Evolutionary conservation across 2,329 filamentous ascomycete genomes (phyloP).

Genomic region (Colletotrichum sansevieriae): DNA sequence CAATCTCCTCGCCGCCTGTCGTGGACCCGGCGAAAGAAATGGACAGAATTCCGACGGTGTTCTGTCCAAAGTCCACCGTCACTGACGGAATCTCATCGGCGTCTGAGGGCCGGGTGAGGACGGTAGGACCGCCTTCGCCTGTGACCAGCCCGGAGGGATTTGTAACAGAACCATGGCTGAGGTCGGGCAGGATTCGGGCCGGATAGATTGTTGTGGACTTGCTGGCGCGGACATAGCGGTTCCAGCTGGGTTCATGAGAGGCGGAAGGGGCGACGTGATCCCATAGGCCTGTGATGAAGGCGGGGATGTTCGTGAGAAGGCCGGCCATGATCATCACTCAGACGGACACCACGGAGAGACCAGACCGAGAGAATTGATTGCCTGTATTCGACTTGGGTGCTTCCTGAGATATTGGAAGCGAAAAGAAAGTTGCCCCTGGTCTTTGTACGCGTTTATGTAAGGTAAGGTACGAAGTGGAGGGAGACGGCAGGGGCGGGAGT

Average conservation of each 20-base stretch:
- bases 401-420: too few relatives aligned
- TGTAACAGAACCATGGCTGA: conserved; percentile 54
- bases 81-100: conserved; percentile 51
- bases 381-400: too few relatives aligned
- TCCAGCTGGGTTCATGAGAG: conserved; percentile 49
- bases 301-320: conserved; percentile 11
- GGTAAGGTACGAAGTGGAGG: conserved; percentile 1
- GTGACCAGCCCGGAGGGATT: conserved; percentile 53
- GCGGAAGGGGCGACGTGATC: not conserved
- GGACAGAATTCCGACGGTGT: conserved; percentile 58
- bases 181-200: conserved; percentile 47
- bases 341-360: too few relatives aligned
- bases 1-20: conserved; percentile 34
- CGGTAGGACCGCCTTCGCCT: conserved; percentile 46
- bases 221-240: conserved; percentile 56
- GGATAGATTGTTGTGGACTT: conserved; percentile 50
- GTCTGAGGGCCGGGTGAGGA: conserved; percentile 47
- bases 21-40: conserved; percentile 57
- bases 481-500: conserved; percentile 23
- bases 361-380: too few relatives aligned
- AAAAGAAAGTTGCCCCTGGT: too few relatives aligned
- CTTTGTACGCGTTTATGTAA: not conserved
- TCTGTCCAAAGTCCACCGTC: conserved; percentile 64
- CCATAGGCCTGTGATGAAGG: conserved; percentile 29
- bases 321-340: conserved; percentile 1